These are phyloP conservation scores for Epichloe coenophiala DNA, from an alignment of 2,329 filamentous ascomycete species.

Conservation along the genomic window DNA sequence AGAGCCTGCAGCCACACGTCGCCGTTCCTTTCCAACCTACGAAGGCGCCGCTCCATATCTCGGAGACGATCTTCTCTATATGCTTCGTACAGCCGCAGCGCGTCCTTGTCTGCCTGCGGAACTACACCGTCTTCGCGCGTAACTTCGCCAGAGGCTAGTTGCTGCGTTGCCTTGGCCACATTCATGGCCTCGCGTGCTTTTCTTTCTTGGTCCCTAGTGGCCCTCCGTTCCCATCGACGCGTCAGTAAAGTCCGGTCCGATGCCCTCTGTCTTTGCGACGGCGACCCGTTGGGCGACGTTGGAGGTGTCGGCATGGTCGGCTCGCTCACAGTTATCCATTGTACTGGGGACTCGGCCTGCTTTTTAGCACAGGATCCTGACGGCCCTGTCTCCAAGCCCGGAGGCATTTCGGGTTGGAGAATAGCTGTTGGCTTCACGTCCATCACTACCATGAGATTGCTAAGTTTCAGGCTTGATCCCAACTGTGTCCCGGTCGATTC, in stretches of 20 bases:
- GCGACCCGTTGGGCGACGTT: slow-evolving; percentile 16
- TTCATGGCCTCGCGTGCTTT: slow-evolving; percentile 11
- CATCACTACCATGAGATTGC: slow-evolving; percentile 26
- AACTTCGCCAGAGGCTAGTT: slow-evolving; percentile 10
- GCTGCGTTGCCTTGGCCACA: slow-evolving; percentile 10
- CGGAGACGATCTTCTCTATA: slow-evolving; percentile 28
- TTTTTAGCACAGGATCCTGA: not conserved
- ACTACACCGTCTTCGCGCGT: slow-evolving; percentile 12
- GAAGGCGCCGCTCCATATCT: slow-evolving; percentile 34
- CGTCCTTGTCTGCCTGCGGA: slow-evolving; percentile 18
- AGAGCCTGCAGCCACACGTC: slow-evolving; percentile 32
- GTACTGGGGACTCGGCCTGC: not conserved
- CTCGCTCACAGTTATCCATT: not conserved
- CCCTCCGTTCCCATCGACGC: slow-evolving; percentile 22
- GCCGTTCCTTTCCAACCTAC: slow-evolving; percentile 31
- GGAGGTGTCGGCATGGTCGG: slow-evolving; percentile 17
- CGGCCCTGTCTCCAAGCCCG: not conserved
- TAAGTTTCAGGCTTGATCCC: slow-evolving; percentile 12
- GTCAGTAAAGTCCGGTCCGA: slow-evolving; percentile 18
- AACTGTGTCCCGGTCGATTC: not conserved
- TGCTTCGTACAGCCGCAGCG: slow-evolving; percentile 25
- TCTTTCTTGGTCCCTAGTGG: slow-evolving; percentile 15
- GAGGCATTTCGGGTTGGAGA: slow-evolving; percentile 1
- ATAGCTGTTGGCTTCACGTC: slow-evolving; percentile 20
- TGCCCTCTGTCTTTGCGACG: slow-evolving; percentile 11